Evolutionary conservation across 768 basidiomycete genomes (phyloP), one percentile per base, ranked within the genome.

Genomic region (Mycena belliarum): DNA sequence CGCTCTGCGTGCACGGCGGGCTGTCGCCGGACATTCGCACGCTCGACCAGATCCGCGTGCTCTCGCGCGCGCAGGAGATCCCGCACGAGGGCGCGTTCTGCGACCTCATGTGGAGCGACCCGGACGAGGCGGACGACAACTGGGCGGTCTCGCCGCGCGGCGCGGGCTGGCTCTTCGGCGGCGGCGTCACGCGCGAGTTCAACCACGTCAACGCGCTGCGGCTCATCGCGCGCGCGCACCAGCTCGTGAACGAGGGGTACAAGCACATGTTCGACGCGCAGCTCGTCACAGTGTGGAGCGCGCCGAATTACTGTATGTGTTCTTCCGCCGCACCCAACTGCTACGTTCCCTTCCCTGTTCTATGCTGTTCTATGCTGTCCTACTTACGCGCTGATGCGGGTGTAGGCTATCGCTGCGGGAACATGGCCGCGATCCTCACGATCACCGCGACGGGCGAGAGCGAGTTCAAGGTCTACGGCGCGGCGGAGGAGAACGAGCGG

Each of bases 41-140:
- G 2, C 76, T 98, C 6, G 96, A 98, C 71, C 95, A 97, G 70
- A 91, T 98, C 61, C 82, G 96, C 7, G 92, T 95, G 6, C 78
- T 98, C 41, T 91, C 93, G 4, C 80, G 96, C 53, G 92, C 93
- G n/a, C 95, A 98, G 68, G 96, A 98, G 71, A 96, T 98, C 44
- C 96, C 95, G 2, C 96, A 98, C 70, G 96, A 98, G 70, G 96
- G 96, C n/a, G 90, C 95, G 9, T 98, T 98, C 77, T 98, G 96
- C 65, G 94, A 98, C 69, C 82, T 98, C 14, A 97, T 98, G 94
- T 98, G 96, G 96, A 94, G 91, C 33, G 95, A 98, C 71, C 95
- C 90, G 4, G 95, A 98, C 68, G 92, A 96, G 41, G 88, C 96
- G n/a, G n/a, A n/a, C 38, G 89, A 92, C 38, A 95, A 90, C 40